A percentile compares a stretch with the other conserved stretches of the same genome.
Evolutionary conservation across 106 monocot genomes (phyloP).

Genomic region (Allium sativum): DNA sequence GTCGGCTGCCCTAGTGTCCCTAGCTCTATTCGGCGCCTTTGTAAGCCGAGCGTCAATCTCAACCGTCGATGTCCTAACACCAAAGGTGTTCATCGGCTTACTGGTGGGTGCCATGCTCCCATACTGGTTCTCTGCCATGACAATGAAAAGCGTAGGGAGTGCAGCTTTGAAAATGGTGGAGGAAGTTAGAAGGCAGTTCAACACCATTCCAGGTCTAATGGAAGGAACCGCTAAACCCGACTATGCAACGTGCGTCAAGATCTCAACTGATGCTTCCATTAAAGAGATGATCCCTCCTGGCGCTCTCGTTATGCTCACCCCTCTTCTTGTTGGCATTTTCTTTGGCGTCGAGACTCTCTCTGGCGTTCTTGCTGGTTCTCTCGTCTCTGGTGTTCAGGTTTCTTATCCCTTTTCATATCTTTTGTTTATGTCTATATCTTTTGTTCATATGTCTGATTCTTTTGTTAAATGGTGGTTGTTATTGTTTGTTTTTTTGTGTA

Average conservation of each 20-base stretch:
- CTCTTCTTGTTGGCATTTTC: conserved; percentile 39
- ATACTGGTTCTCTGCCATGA: conserved; percentile 78
- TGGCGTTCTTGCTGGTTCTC: conserved; percentile 40
- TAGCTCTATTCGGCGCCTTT: conserved; percentile 33
- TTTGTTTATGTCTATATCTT: neutral
- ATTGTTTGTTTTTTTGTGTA: conserved; percentile 1
- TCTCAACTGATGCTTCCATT: conserved; percentile 52
- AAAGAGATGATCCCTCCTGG: conserved; percentile 64
- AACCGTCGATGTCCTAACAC: conserved; percentile 26
- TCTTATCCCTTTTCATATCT: neutral
- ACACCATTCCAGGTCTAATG: conserved; percentile 42
- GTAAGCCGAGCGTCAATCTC: conserved; percentile 31
- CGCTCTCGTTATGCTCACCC: conserved; percentile 49
- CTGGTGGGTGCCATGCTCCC: conserved; percentile 52
- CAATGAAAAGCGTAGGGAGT: conserved; percentile 36
- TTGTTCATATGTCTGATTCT: neutral
- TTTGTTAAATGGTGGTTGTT: too few species aligned
- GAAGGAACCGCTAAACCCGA: conserved; percentile 49
- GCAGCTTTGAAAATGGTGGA: conserved; percentile 55
- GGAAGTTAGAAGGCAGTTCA: conserved; percentile 55
- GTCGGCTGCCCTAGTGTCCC: conserved; percentile 35
- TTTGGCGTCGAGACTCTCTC: conserved; percentile 51
- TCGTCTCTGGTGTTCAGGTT: conserved; percentile 52
- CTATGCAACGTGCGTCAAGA: conserved; percentile 48
- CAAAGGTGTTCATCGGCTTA: conserved; percentile 33